These are phyloP conservation scores for Mycena olivaceomarginata DNA, from an alignment of 768 basidiomycete genomes.

Conservation along the genomic window DNA sequence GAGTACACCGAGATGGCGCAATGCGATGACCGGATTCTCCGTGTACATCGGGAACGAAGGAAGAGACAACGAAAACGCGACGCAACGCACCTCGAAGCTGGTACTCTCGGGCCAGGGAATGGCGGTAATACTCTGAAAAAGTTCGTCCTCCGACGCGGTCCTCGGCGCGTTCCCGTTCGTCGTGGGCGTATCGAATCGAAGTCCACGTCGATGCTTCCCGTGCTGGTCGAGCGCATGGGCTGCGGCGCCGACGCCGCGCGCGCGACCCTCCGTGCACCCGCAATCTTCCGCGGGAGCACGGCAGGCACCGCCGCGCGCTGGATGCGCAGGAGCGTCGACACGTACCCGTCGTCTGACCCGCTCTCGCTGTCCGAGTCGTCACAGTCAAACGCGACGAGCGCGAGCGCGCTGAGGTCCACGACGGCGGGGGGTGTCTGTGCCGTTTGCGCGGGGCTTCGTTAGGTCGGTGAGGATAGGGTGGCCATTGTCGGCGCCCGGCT, in stretches of 20 bases:
- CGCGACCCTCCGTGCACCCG: conserved; percentile 37
- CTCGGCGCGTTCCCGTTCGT: not conserved
- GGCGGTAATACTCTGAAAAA: conserved; percentile 43
- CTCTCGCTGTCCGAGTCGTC: conserved; percentile 36
- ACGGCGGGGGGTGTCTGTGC: not conserved
- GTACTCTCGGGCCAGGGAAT: conserved; percentile 38
- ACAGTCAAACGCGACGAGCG: conserved; percentile 42
- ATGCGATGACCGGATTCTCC: not conserved
- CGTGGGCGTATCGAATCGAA: not conserved
- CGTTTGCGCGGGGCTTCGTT: conserved; percentile 7
- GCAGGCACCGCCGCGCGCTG: conserved; percentile 3
- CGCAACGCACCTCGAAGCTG: conserved; percentile 40
- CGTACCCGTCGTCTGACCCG: conserved; percentile 43
- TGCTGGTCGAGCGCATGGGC: not conserved
- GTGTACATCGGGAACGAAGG: not conserved
- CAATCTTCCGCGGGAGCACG: conserved; percentile 28
- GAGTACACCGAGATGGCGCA: conserved; percentile 5
- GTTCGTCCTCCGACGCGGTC: conserved; percentile 32
- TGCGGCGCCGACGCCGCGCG: conserved; percentile 25
- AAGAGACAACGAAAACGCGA: not conserved
- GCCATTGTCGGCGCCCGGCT: no score
- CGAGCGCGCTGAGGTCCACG: conserved; percentile 40
- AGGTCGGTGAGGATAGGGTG: not conserved
- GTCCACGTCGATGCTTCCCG: not conserved
- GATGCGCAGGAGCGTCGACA: conserved; percentile 39